Percentiles rank a stretch among this genome's conserved stretches.
Evolutionary conservation across 192 early-diverging fungal species (phyloP).

Genomic region (Linnemannia hyalina): DNA sequence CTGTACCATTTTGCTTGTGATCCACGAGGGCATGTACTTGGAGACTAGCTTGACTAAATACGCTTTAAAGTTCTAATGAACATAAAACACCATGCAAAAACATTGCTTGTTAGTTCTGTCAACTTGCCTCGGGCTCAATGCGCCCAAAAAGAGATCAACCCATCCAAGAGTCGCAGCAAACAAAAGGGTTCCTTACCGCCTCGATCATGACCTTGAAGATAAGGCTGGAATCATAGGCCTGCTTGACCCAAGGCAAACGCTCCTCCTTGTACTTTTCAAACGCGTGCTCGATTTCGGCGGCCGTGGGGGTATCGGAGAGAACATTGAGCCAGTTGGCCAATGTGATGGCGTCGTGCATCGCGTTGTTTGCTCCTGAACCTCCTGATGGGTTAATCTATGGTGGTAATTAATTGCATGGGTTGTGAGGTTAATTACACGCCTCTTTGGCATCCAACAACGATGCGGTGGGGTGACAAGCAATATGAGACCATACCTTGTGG

Average conservation of each 20-base stretch:
- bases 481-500: not conserved
- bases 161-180: not conserved
- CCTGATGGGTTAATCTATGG: not conserved
- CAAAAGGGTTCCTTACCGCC: not conserved
- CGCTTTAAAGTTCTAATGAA: not conserved
- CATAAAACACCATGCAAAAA: too few relatives aligned
- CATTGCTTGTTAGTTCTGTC: too few relatives aligned
- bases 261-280: conserved; percentile 8
- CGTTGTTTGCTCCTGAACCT: not conserved
- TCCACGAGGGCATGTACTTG: not conserved
- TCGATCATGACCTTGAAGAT: not conserved
- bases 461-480: too few relatives aligned
- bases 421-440: too few relatives aligned
- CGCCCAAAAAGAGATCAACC: not conserved
- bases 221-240: conserved; percentile 7
- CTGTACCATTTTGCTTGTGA: not conserved
- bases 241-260: conserved; percentile 18
- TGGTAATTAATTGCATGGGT: not conserved
- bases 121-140: too few relatives aligned
- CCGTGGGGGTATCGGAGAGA: not conserved
- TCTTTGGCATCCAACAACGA: too few relatives aligned
- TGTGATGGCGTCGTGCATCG: conserved; percentile 12
- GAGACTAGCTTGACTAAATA: not conserved
- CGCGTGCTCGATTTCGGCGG: not conserved
- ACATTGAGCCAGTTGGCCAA: conserved; percentile 8